Evolutionary conservation across 1,284 basidiomycete genomes (phyloP).

Genomic region (Trametes hirsuta): DNA sequence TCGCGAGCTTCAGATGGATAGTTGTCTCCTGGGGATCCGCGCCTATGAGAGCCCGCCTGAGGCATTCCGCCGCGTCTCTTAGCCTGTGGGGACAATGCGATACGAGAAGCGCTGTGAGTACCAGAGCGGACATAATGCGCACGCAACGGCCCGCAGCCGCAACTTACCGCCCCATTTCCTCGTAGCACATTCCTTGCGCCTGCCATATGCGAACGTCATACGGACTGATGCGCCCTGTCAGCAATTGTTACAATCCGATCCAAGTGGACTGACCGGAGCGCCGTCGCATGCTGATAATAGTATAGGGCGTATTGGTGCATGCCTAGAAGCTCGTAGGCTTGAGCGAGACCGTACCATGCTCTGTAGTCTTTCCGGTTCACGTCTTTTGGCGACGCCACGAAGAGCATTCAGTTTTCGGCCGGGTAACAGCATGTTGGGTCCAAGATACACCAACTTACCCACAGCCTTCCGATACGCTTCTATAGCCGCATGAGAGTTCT

Average conservation of each 20-base stretch:
- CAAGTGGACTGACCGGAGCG: conserved; percentile 66
- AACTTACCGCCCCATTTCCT: conserved; percentile 79
- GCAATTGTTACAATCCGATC: background rate
- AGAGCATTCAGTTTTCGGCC: conserved; percentile 10
- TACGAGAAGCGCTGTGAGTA: conserved; percentile 18
- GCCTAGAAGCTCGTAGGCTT: conserved; percentile 95
- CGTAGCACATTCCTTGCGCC: conserved; percentile 92
- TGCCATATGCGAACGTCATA: conserved; percentile 98
- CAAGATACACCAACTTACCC: conserved; percentile 53
- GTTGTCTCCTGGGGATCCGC: conserved; percentile 81
- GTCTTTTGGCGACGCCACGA: conserved; percentile 49
- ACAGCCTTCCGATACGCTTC: conserved; percentile 96
- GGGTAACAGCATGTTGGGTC: background rate
- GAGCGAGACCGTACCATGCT: conserved; percentile 98
- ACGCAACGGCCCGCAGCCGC: background rate
- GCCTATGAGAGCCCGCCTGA: conserved; percentile 85
- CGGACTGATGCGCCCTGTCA: conserved; percentile 58
- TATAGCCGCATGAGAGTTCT: conserved; percentile 98
- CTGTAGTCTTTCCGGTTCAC: conserved; percentile 96
- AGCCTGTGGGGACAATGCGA: conserved; percentile 47
- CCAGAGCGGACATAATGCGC: conserved; percentile 25
- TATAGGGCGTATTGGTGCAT: conserved; percentile 97
- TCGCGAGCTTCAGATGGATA: conserved; percentile 79
- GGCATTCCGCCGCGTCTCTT: conserved; percentile 86
- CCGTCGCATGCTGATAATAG: conserved; percentile 96